Percentiles rank a stretch among this genome's conserved stretches.
These are phyloP conservation scores for Chlorencoelia australis DNA, from an alignment of 2,329 filamentous ascomycete genomes.

Conservation along the genomic window DNA sequence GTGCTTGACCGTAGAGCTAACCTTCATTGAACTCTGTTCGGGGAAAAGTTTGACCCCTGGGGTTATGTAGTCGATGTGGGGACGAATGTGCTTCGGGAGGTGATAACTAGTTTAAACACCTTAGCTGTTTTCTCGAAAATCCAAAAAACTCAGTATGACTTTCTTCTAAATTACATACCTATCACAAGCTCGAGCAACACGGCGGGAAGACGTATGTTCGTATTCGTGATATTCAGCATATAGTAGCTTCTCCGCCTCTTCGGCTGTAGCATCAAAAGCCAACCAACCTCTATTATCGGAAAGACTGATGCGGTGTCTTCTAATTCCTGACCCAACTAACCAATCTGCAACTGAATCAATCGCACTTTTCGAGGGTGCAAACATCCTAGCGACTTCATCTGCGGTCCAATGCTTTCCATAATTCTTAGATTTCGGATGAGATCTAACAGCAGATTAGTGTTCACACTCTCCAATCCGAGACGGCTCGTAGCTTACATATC, in stretches of 20 bases:
- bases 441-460: constrained; percentile 10
- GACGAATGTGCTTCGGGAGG: constrained; percentile 19
- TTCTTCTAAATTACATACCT: too few species aligned
- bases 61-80: constrained; percentile 23
- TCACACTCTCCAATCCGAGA: background rate
- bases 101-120: constrained; percentile 16
- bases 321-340: constrained; percentile 42
- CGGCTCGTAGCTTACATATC: constrained; percentile 31
- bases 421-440: constrained; percentile 33
- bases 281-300: constrained; percentile 28
- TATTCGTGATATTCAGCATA: constrained; percentile 34
- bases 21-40: too few species aligned
- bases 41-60: constrained; percentile 29
- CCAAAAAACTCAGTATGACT: too few species aligned
- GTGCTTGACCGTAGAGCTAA: too few species aligned
- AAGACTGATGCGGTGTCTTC: constrained; percentile 36
- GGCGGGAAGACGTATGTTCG: constrained; percentile 38
- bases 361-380: constrained; percentile 33
- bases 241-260: constrained; percentile 39
- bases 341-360: constrained; percentile 42
- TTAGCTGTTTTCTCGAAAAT: background rate
- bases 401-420: constrained; percentile 38
- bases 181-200: constrained; percentile 28
- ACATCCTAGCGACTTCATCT: constrained; percentile 31
- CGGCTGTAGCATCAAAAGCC: constrained; percentile 25